Evolutionary conservation across 1,284 basidiomycete genomes (phyloP).

Genomic region (Phellinidium pouzarii): DNA sequence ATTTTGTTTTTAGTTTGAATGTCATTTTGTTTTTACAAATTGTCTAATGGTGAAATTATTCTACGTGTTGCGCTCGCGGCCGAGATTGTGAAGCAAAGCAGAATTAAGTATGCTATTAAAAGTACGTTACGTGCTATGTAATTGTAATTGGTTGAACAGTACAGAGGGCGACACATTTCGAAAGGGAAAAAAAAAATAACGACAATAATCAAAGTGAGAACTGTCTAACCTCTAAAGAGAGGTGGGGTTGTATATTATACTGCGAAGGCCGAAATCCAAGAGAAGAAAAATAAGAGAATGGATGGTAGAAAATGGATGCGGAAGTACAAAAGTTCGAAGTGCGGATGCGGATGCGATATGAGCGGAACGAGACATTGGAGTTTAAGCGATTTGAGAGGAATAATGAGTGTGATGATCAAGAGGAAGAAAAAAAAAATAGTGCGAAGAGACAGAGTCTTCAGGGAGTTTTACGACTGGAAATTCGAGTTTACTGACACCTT

Average conservation of each 20-base stretch:
- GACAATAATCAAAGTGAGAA: not conserved
- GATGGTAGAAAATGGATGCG: not conserved
- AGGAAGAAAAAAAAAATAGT: not conserved
- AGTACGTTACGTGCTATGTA: not conserved
- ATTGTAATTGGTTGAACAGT: not conserved
- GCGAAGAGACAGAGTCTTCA: not conserved
- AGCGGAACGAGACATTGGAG: not conserved
- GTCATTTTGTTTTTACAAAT: too few relatives aligned
- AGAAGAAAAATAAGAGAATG: not conserved
- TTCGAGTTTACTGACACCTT: conserved; percentile 1
- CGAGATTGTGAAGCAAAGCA: too few relatives aligned
- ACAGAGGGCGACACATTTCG: not conserved
- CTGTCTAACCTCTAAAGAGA: not conserved
- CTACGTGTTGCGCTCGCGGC: too few relatives aligned
- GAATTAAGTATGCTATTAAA: too few relatives aligned
- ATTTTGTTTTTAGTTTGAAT: too few relatives aligned
- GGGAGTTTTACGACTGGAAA: not conserved
- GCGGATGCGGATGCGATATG: not conserved
- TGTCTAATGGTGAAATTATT: too few relatives aligned
- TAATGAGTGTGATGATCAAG: conserved; percentile 1
- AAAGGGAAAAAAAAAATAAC: not conserved
- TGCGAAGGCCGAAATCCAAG: not conserved
- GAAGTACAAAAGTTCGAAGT: not conserved
- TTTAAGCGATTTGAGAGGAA: not conserved
- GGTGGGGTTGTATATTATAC: not conserved